A percentile compares a stretch with the other conserved stretches of the same genome.
Evolutionary conservation across 345 rosid genomes (phyloP).

Genomic region (Bruguiera gymnorhiza): DNA sequence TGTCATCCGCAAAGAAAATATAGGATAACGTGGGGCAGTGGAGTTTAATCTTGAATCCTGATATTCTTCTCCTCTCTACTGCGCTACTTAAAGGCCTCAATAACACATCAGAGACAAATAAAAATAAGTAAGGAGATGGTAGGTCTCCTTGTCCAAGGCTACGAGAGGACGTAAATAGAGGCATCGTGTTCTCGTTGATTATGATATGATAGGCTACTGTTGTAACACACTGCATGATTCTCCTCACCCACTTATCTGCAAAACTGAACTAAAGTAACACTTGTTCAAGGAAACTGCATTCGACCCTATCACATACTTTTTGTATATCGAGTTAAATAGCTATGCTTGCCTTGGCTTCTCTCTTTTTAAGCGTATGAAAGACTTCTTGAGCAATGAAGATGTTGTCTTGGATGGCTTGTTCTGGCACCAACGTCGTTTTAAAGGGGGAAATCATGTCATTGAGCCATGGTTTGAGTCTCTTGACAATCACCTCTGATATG

Average conservation of each 20-base stretch:
- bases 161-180: background rate
- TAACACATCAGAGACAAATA: background rate
- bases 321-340: conserved; percentile 1
- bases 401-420: too few species aligned
- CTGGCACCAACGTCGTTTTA: too few species aligned
- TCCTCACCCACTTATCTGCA: background rate
- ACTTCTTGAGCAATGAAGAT: too few species aligned
- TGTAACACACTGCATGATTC: background rate
- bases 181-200: background rate
- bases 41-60: too few species aligned
- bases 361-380: too few species aligned
- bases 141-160: background rate
- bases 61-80: too few species aligned
- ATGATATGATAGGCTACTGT: background rate
- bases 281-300: background rate
- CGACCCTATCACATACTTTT: background rate
- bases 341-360: background rate
- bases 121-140: background rate
- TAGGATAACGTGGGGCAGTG: background rate
- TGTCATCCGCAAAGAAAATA: background rate
- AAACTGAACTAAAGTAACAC: background rate
- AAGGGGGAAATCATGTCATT: too few species aligned
- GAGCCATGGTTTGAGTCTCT: too few species aligned
- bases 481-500: too few species aligned
- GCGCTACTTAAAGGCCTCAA: too few species aligned